Evolutionary conservation across 2,329 filamentous ascomycete genomes (phyloP).

Genomic region (Magnaporthiopsis incrustans): DNA sequence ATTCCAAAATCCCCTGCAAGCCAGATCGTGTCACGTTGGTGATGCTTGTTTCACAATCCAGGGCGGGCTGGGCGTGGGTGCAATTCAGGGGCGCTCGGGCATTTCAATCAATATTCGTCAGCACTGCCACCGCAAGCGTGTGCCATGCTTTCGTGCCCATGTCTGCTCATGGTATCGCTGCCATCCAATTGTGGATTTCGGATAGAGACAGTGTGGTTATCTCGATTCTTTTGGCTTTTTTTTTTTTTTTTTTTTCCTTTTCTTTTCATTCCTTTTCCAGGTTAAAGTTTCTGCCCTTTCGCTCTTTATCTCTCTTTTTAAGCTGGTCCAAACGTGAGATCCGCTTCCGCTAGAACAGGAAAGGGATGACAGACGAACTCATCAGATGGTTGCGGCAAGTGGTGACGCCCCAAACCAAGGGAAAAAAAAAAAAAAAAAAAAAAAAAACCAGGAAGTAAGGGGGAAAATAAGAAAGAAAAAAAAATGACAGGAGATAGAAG

Average conservation of each 20-base stretch:
- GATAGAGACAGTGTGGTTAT: no score
- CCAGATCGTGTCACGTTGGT: neutral
- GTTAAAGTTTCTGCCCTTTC: neutral
- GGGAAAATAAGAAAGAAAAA: neutral
- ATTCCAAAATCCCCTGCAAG: neutral
- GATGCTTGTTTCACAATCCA: neutral
- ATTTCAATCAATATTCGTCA: neutral
- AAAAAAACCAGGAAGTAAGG: no score
- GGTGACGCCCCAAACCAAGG: no score
- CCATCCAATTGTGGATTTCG: no score
- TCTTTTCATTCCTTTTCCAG: no score
- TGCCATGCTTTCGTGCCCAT: neutral
- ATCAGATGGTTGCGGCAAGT: neutral
- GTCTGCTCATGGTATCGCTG: neutral
- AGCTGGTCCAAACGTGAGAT: neutral
- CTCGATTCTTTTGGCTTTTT: neutral
- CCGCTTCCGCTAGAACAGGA: neutral
- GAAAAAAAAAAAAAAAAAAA: no score
- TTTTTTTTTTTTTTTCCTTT: neutral
- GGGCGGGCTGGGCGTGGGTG: neutral
- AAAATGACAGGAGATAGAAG: neutral
- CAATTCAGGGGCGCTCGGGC: neutral
- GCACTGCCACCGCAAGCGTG: neutral
- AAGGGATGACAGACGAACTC: neutral
- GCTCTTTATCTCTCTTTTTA: neutral